Evolutionary conservation across 345 rosid species (phyloP).

Genomic region (Citrus medica): DNA sequence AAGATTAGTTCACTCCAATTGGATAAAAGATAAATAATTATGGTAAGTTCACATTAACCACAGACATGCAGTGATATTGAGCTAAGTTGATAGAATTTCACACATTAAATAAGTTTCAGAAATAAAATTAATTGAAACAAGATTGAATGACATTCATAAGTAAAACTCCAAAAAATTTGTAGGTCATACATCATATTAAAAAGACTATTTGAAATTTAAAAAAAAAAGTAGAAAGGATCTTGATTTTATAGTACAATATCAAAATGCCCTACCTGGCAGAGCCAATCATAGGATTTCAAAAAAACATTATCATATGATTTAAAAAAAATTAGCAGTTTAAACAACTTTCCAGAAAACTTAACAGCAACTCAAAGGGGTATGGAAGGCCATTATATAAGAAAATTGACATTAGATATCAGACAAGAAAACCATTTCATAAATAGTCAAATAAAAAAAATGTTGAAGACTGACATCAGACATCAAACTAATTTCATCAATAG

Average conservation of each 20-base stretch:
- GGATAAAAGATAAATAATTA: too few relatives aligned
- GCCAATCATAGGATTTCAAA: not conserved
- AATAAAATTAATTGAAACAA: not conserved
- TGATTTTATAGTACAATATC: not conserved
- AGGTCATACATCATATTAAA: not conserved
- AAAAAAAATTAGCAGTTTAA: not conserved
- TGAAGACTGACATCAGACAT: not conserved
- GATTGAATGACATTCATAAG: not conserved
- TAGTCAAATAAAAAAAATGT: not conserved
- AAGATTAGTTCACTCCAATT: not conserved
- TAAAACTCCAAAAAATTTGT: not conserved
- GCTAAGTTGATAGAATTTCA: not conserved
- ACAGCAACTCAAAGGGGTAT: not conserved
- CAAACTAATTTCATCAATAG: not conserved
- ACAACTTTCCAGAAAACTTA: not conserved
- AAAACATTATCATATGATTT: not conserved
- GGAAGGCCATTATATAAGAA: not conserved
- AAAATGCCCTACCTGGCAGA: not conserved
- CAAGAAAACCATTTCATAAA: not conserved
- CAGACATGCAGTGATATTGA: not conserved
- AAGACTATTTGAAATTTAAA: too few relatives aligned
- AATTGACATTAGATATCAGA: not conserved
- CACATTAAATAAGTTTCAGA: not conserved
- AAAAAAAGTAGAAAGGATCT: not conserved
- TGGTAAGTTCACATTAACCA: not conserved